These are phyloP conservation scores for Lignosus rhinocerotis DNA, from an alignment of 1,284 basidiomycete species.

Conservation along the genomic window DNA sequence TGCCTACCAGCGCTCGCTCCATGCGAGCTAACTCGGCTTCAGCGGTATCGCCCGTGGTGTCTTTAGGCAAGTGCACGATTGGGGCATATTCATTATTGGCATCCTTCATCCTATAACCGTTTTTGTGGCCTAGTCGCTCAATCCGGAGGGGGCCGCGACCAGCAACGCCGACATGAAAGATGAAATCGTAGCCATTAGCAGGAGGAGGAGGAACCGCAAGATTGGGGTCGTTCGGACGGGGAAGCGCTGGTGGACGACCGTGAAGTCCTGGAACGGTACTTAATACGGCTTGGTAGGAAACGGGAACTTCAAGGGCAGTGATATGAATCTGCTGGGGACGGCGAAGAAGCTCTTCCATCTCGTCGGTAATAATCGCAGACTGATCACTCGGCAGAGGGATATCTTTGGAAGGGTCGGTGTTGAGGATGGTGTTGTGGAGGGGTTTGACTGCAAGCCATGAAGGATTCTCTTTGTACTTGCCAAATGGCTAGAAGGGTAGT, in stretches of 20 bases:
- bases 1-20: conserved; percentile 29
- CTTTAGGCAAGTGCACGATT: conserved; percentile 39
- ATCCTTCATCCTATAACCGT: conserved; percentile 73
- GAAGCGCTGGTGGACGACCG: conserved; percentile 59
- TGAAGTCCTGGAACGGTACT: conserved; percentile 60
- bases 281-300: conserved; percentile 63
- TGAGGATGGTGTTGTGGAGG: conserved; percentile 53
- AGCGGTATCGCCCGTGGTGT: conserved; percentile 21
- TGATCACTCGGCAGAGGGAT: conserved; percentile 28
- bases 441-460: conserved; percentile 63
- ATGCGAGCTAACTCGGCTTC: conserved; percentile 38
- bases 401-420: conserved; percentile 39
- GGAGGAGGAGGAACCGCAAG: conserved; percentile 45
- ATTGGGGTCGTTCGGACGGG: conserved; percentile 35
- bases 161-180: conserved; percentile 73
- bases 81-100: conserved; percentile 60
- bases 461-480: conserved; percentile 54
- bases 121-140: conserved; percentile 68
- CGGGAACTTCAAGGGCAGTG: conserved; percentile 59
- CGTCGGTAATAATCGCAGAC: conserved; percentile 26
- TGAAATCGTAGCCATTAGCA: conserved; percentile 66
- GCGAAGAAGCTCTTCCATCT: conserved; percentile 25
- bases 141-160: conserved; percentile 63
- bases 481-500: conserved; percentile 47
- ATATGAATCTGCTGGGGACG: conserved; percentile 52